Conservation (phyloP, 164 flowering plant species). For the Chloranthus sessilifolius region DNA sequence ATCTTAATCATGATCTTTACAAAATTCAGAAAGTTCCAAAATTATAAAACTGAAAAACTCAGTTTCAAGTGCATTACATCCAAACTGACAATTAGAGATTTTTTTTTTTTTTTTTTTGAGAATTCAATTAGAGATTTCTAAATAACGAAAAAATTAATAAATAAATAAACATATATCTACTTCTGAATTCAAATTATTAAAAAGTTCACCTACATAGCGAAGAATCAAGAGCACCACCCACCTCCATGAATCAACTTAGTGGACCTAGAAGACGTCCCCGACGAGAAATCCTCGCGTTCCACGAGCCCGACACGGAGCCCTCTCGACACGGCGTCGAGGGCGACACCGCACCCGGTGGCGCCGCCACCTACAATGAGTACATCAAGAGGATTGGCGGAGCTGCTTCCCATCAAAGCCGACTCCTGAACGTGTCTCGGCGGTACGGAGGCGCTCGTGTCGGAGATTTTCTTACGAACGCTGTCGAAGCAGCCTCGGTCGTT, state of each 20-base stretch:
- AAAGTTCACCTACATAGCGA: too few species aligned
- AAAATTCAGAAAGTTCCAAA: too few species aligned
- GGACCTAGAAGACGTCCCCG: conserved; percentile 93
- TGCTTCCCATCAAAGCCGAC: conserved; percentile 60
- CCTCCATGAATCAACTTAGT: conserved; percentile 97
- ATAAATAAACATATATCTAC: too few species aligned
- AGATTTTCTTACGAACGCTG: conserved; percentile 35
- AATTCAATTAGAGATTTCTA: too few species aligned
- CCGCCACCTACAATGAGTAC: conserved; percentile 93
- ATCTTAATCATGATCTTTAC: too few species aligned
- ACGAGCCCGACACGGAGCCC: conserved; percentile 97
- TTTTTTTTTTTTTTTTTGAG: too few species aligned
- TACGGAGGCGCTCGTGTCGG: conserved; percentile 44
- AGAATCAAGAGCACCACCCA: too few species aligned
- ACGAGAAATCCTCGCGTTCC: conserved; percentile 92
- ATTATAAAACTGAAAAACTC: too few species aligned
- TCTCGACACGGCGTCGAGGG: conserved; percentile 77
- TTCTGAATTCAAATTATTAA: too few species aligned
- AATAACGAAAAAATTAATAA: too few species aligned
- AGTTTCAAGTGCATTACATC: too few species aligned
- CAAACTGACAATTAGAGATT: too few species aligned
- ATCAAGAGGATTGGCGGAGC: conserved; percentile 64
- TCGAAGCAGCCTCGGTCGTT: conserved; percentile 43
- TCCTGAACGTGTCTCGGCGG: conserved; percentile 62
- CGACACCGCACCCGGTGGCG: conserved; percentile 92